These are phyloP conservation scores for Papiliotrema terrestris DNA, from an alignment of 1,284 basidiomycete species.

Conservation along the genomic window DNA sequence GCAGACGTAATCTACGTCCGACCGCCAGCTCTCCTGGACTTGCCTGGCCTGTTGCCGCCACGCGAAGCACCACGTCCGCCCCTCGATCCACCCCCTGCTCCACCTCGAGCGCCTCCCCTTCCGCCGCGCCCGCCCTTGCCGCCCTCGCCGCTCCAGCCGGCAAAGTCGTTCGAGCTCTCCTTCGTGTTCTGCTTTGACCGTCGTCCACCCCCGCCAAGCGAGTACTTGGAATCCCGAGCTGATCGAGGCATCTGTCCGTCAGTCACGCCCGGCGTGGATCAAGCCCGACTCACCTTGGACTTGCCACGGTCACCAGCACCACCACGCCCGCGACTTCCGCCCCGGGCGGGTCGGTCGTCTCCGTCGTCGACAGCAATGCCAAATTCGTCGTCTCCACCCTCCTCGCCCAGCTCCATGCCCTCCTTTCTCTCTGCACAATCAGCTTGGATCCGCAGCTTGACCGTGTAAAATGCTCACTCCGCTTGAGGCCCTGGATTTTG, in stretches of 20 bases:
- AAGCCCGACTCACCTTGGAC: constrained; percentile 33
- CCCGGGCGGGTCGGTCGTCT: constrained; percentile 66
- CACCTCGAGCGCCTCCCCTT: constrained; percentile 39
- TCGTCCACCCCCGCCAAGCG: constrained; percentile 62
- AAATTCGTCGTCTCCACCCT: constrained; percentile 61
- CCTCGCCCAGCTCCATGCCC: constrained; percentile 70
- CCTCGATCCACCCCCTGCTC: constrained; percentile 25
- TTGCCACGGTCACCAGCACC: constrained; percentile 33
- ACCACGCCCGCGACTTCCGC: constrained; percentile 50
- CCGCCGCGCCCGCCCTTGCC: constrained; percentile 36
- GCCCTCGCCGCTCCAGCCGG: constrained; percentile 46
- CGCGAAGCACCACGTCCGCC: constrained; percentile 15
- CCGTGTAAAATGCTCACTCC: constrained; percentile 60
- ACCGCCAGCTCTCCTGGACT: constrained; percentile 25
- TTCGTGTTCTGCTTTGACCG: constrained; percentile 75
- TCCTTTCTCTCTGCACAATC: constrained; percentile 69
- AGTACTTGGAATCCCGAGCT: constrained; percentile 73
- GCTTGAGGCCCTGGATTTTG: constrained; percentile 74
- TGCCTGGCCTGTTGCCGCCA: constrained; percentile 22
- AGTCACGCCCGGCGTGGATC: neutral
- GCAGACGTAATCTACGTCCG: constrained; percentile 7
- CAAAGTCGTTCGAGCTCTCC: constrained; percentile 71
- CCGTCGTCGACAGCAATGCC: constrained; percentile 83
- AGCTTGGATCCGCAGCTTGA: constrained; percentile 4
- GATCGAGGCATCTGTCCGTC: constrained; percentile 56